phyloP scores from a whole-genome alignment of 2,329 filamentous ascomycete genomes.

The Pezicula rhizophila region DNA sequence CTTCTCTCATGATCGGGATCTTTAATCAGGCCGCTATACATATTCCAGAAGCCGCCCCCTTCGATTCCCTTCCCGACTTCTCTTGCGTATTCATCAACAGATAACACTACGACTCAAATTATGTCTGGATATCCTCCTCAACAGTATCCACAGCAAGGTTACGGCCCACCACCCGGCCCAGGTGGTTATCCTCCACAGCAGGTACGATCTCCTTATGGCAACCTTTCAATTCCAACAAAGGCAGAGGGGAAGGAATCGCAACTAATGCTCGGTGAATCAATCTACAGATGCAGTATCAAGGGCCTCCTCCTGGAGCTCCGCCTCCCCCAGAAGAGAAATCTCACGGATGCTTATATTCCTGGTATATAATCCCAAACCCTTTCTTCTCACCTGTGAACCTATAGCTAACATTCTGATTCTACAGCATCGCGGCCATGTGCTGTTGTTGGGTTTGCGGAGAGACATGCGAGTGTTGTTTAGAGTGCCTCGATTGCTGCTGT shows the following conservation, averaged over 20 bases:
- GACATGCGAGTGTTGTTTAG: slow-evolving; percentile 37
- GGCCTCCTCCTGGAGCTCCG: background rate
- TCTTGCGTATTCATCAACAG: background rate
- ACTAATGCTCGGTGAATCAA: background rate
- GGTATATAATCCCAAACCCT: background rate
- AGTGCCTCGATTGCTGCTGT: slow-evolving; percentile 33
- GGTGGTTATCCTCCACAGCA: background rate
- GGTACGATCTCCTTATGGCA: background rate
- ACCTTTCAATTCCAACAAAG: background rate
- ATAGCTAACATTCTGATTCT: background rate
- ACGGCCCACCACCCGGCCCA: background rate
- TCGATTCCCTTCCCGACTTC: background rate
- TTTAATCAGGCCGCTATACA: no score
- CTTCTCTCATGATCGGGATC: no score
- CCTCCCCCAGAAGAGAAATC: background rate
- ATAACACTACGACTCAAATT: background rate
- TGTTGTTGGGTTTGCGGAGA: slow-evolving; percentile 40
- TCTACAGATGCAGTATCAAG: slow-evolving; percentile 3
- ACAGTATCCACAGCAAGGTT: background rate
- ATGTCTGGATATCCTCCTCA: slow-evolving; percentile 1
- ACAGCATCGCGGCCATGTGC: slow-evolving; percentile 35
- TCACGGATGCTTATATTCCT: slow-evolving; percentile 1
- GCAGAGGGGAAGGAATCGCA: background rate
- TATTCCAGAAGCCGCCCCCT: no score
- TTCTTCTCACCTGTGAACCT: background rate